Base-by-base conservation (phyloP, 768 basidiomycete genomes). In the Suillus bovinus region DNA sequence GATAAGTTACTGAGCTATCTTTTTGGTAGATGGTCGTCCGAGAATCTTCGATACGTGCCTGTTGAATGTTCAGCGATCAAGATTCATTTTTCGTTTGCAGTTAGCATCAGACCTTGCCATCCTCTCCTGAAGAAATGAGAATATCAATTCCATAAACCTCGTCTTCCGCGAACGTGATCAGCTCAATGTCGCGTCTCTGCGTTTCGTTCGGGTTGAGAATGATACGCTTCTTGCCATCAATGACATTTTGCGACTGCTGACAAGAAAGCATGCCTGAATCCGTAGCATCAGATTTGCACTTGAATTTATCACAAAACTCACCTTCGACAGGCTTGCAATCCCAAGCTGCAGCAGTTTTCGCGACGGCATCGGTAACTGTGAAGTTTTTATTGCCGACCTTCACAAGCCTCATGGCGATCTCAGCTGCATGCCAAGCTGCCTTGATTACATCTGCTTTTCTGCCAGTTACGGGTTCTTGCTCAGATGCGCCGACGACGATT, bases 91-190 rank as follows among this genome's bases (percentile, higher is more conserved):
- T 36, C 16, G 5, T 27, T 36, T 27, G 17, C 4, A 55, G 5
- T 55, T 14, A 24, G 17, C 16, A 42, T 57, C 56, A 59, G 59
- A 93, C 95, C 86, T 96, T 96, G 74, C 94, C 94, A 68, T 96
- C 94, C 69, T 93, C 88, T 22, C 88, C 87, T 52, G 94, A 88
- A 11, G 94, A 90, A 64, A 99, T 79, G 64, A 96, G 82, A 68
- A 99, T 84, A 74, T 98, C 96, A 65, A 99, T 88, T 24, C 96
- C 96, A 72, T 93, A 99, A 13, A 99, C 94, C 67, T 99, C 96
- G 61, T 88, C 89, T 76, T 98, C 96, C 42, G 89, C 93, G 68
- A 98, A 96, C 0, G 87, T 90, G 22, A 84, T 84, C 60, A 87
- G 81, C 70, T 98, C 94, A 64, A 91, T 90, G 64, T 96, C 95